phyloP scores from a whole-genome alignment of 2,329 filamentous ascomycete species.

The Pochonia chlamydosporia region DNA sequence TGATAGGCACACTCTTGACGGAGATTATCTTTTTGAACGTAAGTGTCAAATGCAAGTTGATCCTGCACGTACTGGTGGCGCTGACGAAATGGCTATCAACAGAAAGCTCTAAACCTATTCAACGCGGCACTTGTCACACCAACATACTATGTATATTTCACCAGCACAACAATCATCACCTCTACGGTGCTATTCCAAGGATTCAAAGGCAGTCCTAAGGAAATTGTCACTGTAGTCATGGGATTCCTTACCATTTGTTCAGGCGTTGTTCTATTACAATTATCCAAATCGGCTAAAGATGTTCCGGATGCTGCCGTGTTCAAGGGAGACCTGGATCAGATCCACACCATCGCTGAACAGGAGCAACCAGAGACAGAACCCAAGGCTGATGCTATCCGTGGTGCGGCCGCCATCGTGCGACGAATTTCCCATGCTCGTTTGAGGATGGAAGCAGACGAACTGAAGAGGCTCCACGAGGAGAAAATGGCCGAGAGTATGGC shows the following conservation, averaged over 20 bases:
- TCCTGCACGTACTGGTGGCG: too few species aligned
- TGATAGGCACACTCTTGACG: slow-evolving; percentile 79
- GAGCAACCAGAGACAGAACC: slow-evolving; percentile 95
- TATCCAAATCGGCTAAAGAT: slow-evolving; percentile 98
- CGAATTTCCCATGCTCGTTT: slow-evolving; percentile 70
- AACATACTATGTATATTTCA: slow-evolving; percentile 98
- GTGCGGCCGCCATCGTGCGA: slow-evolving; percentile 80
- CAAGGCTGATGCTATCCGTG: slow-evolving; percentile 92
- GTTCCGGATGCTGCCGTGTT: slow-evolving; percentile 92
- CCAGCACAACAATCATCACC: slow-evolving; percentile 88
- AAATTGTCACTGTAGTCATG: slow-evolving; percentile 84
- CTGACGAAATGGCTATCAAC: neutral
- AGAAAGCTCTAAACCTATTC: slow-evolving; percentile 98
- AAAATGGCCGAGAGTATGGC: slow-evolving; percentile 64
- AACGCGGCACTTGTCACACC: slow-evolving; percentile 96
- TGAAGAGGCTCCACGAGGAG: slow-evolving; percentile 73
- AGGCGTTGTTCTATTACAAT: slow-evolving; percentile 84
- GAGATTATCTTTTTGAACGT: slow-evolving; percentile 97
- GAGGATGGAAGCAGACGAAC: slow-evolving; percentile 75
- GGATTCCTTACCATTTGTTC: slow-evolving; percentile 93
- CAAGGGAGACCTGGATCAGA: slow-evolving; percentile 86
- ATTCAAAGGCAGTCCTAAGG: slow-evolving; percentile 77
- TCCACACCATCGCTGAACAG: slow-evolving; percentile 90
- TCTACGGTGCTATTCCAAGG: slow-evolving; percentile 89
- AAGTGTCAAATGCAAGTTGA: slow-evolving; percentile 31